These are phyloP conservation scores for Trichoderma sp. DNA, from an alignment of 2,329 filamentous ascomycete genomes.

Conservation along the genomic window DNA sequence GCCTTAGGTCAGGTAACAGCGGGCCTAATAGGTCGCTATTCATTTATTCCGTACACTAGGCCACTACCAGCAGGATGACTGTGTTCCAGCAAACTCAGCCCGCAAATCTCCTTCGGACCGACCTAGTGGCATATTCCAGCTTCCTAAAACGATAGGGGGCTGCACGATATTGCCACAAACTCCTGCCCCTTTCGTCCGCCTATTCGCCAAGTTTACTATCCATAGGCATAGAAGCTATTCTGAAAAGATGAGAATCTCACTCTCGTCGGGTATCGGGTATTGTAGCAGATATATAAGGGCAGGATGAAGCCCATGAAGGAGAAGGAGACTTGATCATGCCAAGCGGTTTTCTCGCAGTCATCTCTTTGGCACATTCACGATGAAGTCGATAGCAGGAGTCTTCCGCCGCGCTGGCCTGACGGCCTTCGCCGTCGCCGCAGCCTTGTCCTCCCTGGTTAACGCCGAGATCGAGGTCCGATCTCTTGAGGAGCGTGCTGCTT, in stretches of 20 bases:
- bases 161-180: neutral
- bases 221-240: neutral
- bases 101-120: slow-evolving; percentile 24
- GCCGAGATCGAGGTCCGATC: slow-evolving; percentile 23
- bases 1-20: neutral
- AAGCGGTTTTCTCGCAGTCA: slow-evolving; percentile 1
- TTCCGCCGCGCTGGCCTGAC: slow-evolving; percentile 30
- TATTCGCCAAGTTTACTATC: neutral
- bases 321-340: neutral
- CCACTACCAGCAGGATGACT: neutral
- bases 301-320: neutral
- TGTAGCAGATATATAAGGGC: slow-evolving; percentile 8
- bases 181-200: neutral
- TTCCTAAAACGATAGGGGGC: neutral
- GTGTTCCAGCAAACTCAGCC: neutral
- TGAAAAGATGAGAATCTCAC: neutral
- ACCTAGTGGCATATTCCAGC: slow-evolving; percentile 22
- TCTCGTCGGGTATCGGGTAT: neutral
- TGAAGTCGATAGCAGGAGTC: slow-evolving; percentile 28
- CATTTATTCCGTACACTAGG: neutral
- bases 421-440: slow-evolving; percentile 29
- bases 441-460: slow-evolving; percentile 27
- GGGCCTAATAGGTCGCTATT: neutral
- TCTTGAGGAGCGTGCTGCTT: slow-evolving; percentile 31
- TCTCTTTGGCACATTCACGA: slow-evolving; percentile 12